These are phyloP conservation scores for Melocanna baccifera DNA, from an alignment of 176 grass and related monocot species.

Conservation along the genomic window DNA sequence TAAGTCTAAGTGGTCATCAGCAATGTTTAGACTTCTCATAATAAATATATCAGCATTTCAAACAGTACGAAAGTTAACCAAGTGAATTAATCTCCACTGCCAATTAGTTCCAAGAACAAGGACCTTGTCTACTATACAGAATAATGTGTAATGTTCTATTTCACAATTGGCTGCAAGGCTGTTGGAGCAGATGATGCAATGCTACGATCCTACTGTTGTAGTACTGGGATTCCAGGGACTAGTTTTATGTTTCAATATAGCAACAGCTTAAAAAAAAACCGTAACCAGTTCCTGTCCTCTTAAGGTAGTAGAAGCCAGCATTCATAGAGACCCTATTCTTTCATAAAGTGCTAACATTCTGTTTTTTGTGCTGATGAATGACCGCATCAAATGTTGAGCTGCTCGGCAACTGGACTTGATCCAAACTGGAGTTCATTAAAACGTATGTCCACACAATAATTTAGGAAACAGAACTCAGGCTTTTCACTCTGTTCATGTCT, in stretches of 20 bases:
- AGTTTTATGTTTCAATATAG: background rate
- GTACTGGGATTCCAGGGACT: background rate
- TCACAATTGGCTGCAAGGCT: background rate
- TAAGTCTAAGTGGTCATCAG: background rate
- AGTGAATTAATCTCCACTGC: background rate
- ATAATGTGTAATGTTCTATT: background rate
- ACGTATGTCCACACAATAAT: background rate
- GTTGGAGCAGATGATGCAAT: background rate
- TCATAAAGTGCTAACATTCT: background rate
- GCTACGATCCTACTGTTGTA: background rate
- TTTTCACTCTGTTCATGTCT: background rate
- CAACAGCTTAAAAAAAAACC: too few relatives aligned
- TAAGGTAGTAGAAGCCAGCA: background rate
- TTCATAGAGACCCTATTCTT: background rate
- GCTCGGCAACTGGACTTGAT: background rate
- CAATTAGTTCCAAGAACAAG: background rate
- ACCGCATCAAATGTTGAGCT: background rate
- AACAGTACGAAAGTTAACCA: background rate
- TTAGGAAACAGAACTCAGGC: background rate
- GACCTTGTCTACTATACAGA: background rate
- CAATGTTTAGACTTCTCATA: background rate
- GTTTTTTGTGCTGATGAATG: background rate
- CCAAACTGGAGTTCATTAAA: background rate
- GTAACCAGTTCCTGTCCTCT: background rate
- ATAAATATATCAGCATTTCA: background rate